A percentile compares a stretch with the other conserved stretches of the same genome.
Conservation (phyloP, 1,284 basidiomycete species). For the Tremellales sp. region DNA sequence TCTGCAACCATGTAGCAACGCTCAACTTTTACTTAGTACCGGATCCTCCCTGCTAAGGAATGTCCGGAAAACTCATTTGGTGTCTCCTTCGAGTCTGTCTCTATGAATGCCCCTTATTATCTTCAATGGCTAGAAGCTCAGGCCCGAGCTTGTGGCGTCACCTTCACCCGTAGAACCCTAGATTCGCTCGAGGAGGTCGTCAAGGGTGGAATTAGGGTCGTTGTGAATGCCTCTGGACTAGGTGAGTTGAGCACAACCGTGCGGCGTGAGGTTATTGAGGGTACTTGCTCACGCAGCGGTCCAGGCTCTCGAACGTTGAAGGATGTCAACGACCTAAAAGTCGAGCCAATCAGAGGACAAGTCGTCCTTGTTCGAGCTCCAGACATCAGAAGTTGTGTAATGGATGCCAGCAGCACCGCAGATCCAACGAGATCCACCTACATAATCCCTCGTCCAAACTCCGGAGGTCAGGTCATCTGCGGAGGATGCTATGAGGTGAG, state of each 20-base stretch:
- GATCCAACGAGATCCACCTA: slow-evolving; percentile 20
- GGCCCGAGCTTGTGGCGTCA: slow-evolving; percentile 13
- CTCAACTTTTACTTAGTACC: too few relatives aligned
- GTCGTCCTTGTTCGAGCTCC: slow-evolving; percentile 17
- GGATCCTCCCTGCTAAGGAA: slow-evolving; percentile 6
- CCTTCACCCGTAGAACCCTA: slow-evolving; percentile 6
- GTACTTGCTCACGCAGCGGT: too few relatives aligned
- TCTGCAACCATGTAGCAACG: not conserved
- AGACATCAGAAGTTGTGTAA: slow-evolving; percentile 14
- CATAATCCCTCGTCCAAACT: slow-evolving; percentile 21
- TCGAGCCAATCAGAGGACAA: slow-evolving; percentile 21
- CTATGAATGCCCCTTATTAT: slow-evolving; percentile 20
- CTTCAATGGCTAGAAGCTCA: slow-evolving; percentile 17
- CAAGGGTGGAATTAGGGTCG: not conserved
- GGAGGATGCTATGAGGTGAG: slow-evolving; percentile 22
- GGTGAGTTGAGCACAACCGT: slow-evolving; percentile 1
- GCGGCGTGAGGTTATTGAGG: too few relatives aligned
- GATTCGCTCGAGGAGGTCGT: slow-evolving; percentile 8
- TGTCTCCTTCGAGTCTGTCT: slow-evolving; percentile 17
- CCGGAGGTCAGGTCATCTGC: slow-evolving; percentile 17
- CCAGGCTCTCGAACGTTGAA: slow-evolving; percentile 9
- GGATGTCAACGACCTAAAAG: slow-evolving; percentile 12
- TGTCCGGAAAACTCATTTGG: slow-evolving; percentile 17
- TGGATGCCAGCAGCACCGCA: slow-evolving; percentile 13
- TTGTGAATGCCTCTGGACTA: slow-evolving; percentile 15